Evolutionary conservation across 805 yeast genomes (phyloP).

Genomic region (Ogataea ramenticola): DNA sequence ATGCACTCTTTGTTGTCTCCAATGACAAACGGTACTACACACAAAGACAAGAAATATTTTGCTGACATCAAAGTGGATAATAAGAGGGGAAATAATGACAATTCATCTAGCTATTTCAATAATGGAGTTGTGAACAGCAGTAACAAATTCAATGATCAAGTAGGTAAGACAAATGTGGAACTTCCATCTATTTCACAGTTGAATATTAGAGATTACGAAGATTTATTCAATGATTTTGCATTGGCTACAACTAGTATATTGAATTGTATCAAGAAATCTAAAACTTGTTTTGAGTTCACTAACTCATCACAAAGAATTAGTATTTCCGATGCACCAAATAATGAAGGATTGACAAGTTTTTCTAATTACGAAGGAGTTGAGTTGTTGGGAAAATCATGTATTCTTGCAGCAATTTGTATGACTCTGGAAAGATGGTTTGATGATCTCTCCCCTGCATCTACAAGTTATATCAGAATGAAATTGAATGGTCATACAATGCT

Average conservation of each 20-base stretch:
- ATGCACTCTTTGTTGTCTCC: slow-evolving; percentile 43
- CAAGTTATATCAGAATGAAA: slow-evolving; percentile 38
- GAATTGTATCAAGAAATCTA: slow-evolving; percentile 50
- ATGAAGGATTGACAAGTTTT: slow-evolving; percentile 13
- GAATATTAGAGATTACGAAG: slow-evolving; percentile 6
- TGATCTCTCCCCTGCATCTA: slow-evolving; percentile 45
- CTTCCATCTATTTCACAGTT: slow-evolving; percentile 18
- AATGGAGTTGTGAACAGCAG: no score
- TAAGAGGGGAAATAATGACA: not conserved
- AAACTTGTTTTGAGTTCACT: slow-evolving; percentile 48
- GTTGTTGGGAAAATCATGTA: slow-evolving; percentile 49
- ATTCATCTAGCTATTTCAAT: not conserved
- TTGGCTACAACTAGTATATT: slow-evolving; percentile 25
- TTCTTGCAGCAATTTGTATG: slow-evolving; percentile 48
- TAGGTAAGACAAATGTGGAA: not conserved
- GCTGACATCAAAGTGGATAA: not conserved
- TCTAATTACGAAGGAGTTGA: slow-evolving; percentile 37
- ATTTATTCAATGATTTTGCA: slow-evolving; percentile 15
- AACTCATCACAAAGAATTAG: slow-evolving; percentile 2
- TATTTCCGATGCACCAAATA: slow-evolving; percentile 1
- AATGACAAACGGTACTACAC: not conserved
- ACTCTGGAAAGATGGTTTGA: slow-evolving; percentile 59
- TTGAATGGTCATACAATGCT: slow-evolving; percentile 30
- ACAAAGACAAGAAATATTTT: not conserved
- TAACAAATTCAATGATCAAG: not conserved